These are phyloP conservation scores for Hanseniaspora hatyaiensis DNA, from an alignment of 805 yeast genomes.

Conservation along the genomic window DNA sequence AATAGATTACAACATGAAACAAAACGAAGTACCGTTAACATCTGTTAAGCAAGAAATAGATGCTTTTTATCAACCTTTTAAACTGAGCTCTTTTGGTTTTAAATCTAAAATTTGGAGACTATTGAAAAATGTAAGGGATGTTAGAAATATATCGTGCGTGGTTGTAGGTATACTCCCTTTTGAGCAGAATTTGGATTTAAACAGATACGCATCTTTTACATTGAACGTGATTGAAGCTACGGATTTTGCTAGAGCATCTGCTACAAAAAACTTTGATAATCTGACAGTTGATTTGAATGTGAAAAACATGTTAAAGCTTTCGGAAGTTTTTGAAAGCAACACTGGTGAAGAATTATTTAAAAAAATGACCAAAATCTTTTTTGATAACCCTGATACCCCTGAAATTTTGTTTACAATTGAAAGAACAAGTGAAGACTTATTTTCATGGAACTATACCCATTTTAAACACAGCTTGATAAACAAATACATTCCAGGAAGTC, in stretches of 20 bases:
- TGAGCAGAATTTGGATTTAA: not conserved
- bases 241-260: not conserved
- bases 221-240: slow-evolving; percentile 4
- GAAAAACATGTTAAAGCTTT: not conserved
- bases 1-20: too few species aligned
- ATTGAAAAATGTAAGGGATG: not conserved
- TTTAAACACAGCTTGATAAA: too few species aligned
- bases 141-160: not conserved
- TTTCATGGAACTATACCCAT: not conserved
- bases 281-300: not conserved
- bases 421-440: not conserved
- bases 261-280: not conserved
- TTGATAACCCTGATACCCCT: not conserved
- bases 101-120: not conserved
- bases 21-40: too few species aligned
- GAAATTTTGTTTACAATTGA: not conserved
- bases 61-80: too few species aligned
- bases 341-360: not conserved
- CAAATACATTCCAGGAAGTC: too few species aligned
- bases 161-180: slow-evolving; percentile 7
- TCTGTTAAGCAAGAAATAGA: too few species aligned
- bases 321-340: not conserved
- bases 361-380: not conserved
- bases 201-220: not conserved
- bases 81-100: too few species aligned